Evolutionary conservation across 768 basidiomycete species (phyloP).

Genomic region (Rhizopogon vinicolor): DNA sequence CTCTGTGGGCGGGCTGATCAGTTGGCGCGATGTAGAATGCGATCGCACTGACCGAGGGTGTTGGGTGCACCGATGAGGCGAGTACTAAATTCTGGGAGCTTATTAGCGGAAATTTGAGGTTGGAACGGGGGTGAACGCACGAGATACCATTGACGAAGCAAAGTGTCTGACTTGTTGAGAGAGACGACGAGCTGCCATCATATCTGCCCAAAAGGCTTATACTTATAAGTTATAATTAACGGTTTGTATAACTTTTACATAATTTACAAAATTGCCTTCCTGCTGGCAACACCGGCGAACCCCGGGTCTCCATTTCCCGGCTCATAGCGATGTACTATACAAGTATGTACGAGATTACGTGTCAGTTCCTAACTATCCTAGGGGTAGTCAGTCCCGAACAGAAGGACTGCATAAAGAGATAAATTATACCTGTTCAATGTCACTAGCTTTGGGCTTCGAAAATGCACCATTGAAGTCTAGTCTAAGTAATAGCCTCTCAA

Average conservation of each 20-base stretch:
- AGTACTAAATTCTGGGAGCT: constrained; percentile 54
- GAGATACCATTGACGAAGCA: constrained; percentile 43
- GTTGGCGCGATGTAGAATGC: constrained; percentile 5
- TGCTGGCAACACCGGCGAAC: too few species aligned
- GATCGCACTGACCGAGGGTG: constrained; percentile 72
- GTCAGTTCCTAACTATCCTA: too few species aligned
- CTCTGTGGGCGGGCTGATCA: constrained; percentile 48
- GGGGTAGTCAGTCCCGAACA: neutral
- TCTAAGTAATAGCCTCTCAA: constrained; percentile 77
- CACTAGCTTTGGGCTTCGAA: constrained; percentile 40
- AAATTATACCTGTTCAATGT: neutral
- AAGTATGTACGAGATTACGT: too few species aligned
- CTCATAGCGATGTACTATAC: too few species aligned
- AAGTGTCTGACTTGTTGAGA: constrained; percentile 61
- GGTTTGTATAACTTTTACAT: neutral
- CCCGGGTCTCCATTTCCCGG: too few species aligned
- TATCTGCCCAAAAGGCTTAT: constrained; percentile 11
- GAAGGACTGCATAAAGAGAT: neutral
- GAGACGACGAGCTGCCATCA: constrained; percentile 38
- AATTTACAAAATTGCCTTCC: neutral
- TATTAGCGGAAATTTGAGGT: constrained; percentile 2
- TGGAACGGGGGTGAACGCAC: constrained; percentile 10
- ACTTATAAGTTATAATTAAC: constrained; percentile 2
- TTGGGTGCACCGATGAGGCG: constrained; percentile 86
- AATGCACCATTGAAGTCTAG: constrained; percentile 83